phyloP scores from a whole-genome alignment of 306 rosid species.

The Fragaria nilgerrensis region DNA sequence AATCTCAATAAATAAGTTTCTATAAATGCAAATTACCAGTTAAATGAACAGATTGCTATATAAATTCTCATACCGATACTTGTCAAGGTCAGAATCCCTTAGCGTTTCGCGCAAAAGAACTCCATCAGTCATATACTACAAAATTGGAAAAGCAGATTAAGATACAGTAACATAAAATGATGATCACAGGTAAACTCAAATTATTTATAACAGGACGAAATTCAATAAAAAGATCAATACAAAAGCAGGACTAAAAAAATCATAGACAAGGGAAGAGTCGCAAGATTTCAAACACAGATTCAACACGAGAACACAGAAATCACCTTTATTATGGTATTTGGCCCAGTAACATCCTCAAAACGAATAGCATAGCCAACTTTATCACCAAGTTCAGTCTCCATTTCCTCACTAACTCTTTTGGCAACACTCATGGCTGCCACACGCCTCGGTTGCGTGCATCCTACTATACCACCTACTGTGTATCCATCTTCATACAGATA shows the following conservation, averaged over 20 bases:
- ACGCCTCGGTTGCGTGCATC: slow-evolving; percentile 99
- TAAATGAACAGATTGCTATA: neutral
- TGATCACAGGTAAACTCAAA: neutral
- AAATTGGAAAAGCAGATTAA: slow-evolving; percentile 33
- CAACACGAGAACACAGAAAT: neutral
- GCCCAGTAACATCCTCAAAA: slow-evolving; percentile 97
- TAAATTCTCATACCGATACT: slow-evolving; percentile 68
- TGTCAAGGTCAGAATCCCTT: slow-evolving; percentile 91
- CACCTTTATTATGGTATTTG: slow-evolving; percentile 84
- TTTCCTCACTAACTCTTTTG: slow-evolving; percentile 98
- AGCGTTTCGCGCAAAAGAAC: slow-evolving; percentile 97
- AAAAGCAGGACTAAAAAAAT: neutral
- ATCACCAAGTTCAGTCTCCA: slow-evolving; percentile 92
- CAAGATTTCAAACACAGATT: slow-evolving; percentile 5
- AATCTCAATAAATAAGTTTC: slow-evolving; percentile 18
- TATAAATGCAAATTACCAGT: slow-evolving; percentile 21
- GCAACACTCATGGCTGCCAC: slow-evolving; percentile 99
- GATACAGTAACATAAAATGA: slow-evolving; percentile 10
- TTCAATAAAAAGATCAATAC: neutral
- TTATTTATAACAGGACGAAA: neutral
- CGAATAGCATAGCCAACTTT: slow-evolving; percentile 97
- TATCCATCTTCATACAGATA: slow-evolving; percentile 94
- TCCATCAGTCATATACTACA: slow-evolving; percentile 99
- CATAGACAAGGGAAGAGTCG: neutral
- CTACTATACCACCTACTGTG: slow-evolving; percentile 69